These are phyloP conservation scores for Cercospora sp. DNA, from an alignment of 2,329 filamentous ascomycete species.

Conservation along the genomic window DNA sequence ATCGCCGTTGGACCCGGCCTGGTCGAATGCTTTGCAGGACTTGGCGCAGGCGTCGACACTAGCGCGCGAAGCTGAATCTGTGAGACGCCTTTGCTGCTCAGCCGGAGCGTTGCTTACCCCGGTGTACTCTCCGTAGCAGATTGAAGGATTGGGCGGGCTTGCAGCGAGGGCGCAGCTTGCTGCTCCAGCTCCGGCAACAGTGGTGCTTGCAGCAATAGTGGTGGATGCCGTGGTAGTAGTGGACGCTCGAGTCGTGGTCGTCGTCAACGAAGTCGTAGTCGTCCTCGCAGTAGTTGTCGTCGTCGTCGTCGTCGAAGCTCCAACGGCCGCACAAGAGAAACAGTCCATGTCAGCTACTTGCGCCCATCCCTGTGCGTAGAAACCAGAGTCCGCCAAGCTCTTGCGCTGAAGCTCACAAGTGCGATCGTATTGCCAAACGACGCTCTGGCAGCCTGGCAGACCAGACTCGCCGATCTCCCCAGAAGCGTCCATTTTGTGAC, in stretches of 20 bases:
- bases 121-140: background rate
- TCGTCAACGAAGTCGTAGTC: background rate
- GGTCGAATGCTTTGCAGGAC: background rate
- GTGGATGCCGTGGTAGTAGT: background rate
- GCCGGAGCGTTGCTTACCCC: background rate
- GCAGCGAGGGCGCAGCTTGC: background rate
- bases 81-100: background rate
- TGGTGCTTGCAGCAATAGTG: background rate
- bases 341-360: background rate
- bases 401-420: background rate
- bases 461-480: background rate
- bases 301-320: background rate
- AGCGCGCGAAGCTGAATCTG: background rate
- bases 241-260: background rate
- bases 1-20: background rate
- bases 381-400: no score
- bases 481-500: background rate
- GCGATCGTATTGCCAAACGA: background rate
- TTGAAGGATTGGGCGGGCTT: background rate
- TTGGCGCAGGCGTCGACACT: background rate
- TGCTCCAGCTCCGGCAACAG: no score
- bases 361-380: no score
- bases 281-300: background rate
- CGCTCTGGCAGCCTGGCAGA: background rate
- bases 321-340: background rate